These are phyloP conservation scores for Heracleum sosnowskyi DNA, from an alignment of 129 eudicot genomes.

Conservation along the genomic window DNA sequence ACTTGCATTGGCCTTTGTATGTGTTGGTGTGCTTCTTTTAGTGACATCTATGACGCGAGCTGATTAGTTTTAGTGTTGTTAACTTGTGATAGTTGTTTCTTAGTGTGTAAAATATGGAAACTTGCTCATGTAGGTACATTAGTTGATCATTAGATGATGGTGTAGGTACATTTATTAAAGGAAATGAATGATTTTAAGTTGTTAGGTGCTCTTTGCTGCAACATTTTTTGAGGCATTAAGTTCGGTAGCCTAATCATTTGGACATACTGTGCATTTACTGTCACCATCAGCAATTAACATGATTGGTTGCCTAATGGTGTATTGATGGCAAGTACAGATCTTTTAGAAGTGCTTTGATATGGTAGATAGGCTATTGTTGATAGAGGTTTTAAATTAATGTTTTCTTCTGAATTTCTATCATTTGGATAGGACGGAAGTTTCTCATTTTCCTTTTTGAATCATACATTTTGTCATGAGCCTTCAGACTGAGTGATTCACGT, in stretches of 20 bases:
- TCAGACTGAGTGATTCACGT: background rate
- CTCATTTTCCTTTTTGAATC: background rate
- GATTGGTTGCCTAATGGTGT: background rate
- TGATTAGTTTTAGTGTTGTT: conserved; percentile 1
- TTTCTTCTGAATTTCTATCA: background rate
- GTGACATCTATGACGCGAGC: background rate
- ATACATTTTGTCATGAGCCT: background rate
- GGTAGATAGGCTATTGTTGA: background rate
- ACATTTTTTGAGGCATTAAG: background rate
- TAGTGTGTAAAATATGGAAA: background rate
- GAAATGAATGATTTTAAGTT: background rate
- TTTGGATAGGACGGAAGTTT: background rate
- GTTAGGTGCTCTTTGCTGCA: background rate
- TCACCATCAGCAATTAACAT: background rate
- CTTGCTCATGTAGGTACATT: background rate
- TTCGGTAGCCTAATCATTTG: background rate
- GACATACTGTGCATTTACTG: background rate
- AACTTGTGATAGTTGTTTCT: conserved; percentile 2
- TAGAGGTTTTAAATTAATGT: background rate
- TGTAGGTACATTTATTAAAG: background rate
- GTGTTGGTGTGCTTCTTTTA: background rate
- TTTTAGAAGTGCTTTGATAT: background rate
- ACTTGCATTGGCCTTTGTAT: background rate
- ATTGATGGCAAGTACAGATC: background rate
- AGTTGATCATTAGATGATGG: background rate